These are phyloP conservation scores for Pythium oligandrum DNA, from an alignment of 352 stramenopile genomes.

Conservation along the genomic window DNA sequence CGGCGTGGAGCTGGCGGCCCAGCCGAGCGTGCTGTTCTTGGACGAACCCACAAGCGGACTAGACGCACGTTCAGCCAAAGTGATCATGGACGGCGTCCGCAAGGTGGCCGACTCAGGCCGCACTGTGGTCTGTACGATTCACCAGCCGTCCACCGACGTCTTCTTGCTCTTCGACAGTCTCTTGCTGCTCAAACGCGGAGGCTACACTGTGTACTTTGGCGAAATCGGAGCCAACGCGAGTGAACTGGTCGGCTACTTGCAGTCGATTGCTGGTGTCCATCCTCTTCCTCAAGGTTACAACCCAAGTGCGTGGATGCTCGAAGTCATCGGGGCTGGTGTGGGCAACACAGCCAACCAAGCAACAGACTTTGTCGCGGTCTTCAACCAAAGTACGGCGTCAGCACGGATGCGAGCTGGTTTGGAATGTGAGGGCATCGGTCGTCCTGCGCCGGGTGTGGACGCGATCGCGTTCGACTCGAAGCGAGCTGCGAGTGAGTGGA, in stretches of 20 bases:
- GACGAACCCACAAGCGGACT: conserved; percentile 70
- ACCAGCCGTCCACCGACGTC: conserved; percentile 53
- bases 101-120: conserved; percentile 38
- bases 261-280: conserved; percentile 25
- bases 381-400: too few relatives aligned
- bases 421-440: too few relatives aligned
- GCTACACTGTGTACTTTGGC: conserved; percentile 75
- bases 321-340: too few relatives aligned
- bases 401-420: too few relatives aligned
- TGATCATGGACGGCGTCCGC: conserved; percentile 72
- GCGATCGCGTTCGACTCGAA: too few relatives aligned
- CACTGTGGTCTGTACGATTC: too few relatives aligned
- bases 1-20: conserved; percentile 56
- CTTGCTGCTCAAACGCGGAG: conserved; percentile 50
- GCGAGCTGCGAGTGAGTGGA: too few relatives aligned
- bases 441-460: too few relatives aligned
- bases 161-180: conserved; percentile 80
- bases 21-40: conserved; percentile 68
- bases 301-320: too few relatives aligned
- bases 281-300: conserved; percentile 27
- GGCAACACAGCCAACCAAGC: too few relatives aligned
- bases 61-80: conserved; percentile 68
- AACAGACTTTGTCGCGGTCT: too few relatives aligned
- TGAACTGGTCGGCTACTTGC: conserved; percentile 36
- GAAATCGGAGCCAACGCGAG: conserved; percentile 42